phyloP scores from a whole-genome alignment of 768 basidiomycete genomes.

The Candolleomyces efflorescens region DNA sequence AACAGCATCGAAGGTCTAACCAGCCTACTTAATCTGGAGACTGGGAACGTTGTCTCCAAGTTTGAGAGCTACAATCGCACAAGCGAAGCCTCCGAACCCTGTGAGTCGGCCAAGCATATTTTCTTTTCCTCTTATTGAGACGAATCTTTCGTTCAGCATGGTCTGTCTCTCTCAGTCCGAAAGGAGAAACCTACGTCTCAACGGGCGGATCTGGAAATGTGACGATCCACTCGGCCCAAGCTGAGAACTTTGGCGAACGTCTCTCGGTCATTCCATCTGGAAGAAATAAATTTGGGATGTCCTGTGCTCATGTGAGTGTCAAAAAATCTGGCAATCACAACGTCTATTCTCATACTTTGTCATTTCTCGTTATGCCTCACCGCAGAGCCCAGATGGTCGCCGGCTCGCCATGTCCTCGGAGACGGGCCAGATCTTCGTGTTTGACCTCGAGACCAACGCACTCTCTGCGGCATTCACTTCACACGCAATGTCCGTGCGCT shows the following conservation, averaged over 20 bases:
- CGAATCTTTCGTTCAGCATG: slow-evolving; percentile 48
- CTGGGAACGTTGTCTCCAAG: slow-evolving; percentile 54
- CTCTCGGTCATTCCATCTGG: slow-evolving; percentile 58
- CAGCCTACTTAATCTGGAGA: slow-evolving; percentile 64
- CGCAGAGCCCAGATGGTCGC: slow-evolving; percentile 84
- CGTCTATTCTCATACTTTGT: background rate
- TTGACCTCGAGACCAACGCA: slow-evolving; percentile 69
- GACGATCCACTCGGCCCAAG: slow-evolving; percentile 64
- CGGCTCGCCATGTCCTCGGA: slow-evolving; percentile 81
- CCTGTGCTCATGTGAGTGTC: slow-evolving; percentile 56
- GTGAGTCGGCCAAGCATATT: slow-evolving; percentile 32
- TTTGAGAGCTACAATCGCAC: slow-evolving; percentile 71
- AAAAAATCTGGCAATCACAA: background rate
- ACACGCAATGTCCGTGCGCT: slow-evolving; percentile 88
- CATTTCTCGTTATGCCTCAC: background rate
- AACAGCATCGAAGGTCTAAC: slow-evolving; percentile 87
- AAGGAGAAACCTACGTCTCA: slow-evolving; percentile 67
- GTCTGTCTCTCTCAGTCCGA: slow-evolving; percentile 80
- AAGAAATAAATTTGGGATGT: slow-evolving; percentile 75
- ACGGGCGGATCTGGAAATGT: slow-evolving; percentile 71
- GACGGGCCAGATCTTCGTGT: slow-evolving; percentile 83
- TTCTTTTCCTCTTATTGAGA: slow-evolving; percentile 1
- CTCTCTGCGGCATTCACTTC: slow-evolving; percentile 73
- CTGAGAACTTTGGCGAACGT: slow-evolving; percentile 63
- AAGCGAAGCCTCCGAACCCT: slow-evolving; percentile 59